A percentile compares a stretch with the other conserved stretches of the same genome.
Conservation (phyloP, 331 rosid species). For the Telfairia occidentalis region DNA sequence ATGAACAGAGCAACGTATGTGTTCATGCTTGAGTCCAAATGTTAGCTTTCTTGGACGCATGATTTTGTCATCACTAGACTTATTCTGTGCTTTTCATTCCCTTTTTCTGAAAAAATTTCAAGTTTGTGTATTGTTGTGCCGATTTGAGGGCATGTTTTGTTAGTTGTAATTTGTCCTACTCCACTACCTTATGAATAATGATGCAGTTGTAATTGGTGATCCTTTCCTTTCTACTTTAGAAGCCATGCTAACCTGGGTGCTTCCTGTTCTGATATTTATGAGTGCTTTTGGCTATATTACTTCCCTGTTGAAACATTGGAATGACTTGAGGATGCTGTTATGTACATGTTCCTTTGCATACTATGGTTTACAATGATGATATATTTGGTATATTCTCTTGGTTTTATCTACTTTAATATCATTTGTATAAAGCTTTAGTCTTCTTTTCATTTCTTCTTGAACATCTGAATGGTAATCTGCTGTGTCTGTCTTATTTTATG, state of each 20-base stretch:
- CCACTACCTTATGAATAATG: neutral
- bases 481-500: neutral
- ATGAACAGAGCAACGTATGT: neutral
- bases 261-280: neutral
- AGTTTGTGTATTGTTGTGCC: neutral
- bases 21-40: neutral
- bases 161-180: neutral
- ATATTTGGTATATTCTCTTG: neutral
- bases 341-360: neutral
- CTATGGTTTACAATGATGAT: neutral
- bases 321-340: constrained; percentile 1
- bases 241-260: neutral
- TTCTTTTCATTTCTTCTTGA: neutral
- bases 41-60: neutral
- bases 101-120: neutral
- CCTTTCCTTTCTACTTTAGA: neutral
- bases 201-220: neutral
- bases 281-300: neutral
- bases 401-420: neutral
- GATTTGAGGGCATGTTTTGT: neutral
- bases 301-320: neutral
- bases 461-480: neutral
- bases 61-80: neutral
- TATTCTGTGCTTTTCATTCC: neutral
- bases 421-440: neutral